Conservation (phyloP, 2,329 filamentous ascomycete genomes). For the Colletotrichum zoysiae region DNA sequence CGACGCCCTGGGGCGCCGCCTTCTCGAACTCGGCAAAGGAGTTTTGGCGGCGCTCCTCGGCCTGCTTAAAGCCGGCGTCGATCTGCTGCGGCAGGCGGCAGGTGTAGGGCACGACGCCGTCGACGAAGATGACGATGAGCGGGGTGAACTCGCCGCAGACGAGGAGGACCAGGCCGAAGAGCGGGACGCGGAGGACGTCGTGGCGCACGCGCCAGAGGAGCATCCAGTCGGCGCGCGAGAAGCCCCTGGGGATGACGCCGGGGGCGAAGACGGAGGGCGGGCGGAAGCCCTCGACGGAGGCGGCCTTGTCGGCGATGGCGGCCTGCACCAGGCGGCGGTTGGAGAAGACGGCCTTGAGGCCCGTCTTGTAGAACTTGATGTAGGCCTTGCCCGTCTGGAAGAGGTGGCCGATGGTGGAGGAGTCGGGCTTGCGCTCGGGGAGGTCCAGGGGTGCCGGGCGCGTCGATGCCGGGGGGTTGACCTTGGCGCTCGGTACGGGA, state of each 20-base stretch:
- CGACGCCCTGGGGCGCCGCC: conserved; percentile 51
- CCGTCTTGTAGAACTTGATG: conserved; percentile 87
- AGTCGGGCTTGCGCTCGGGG: conserved; percentile 64
- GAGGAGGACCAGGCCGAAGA: conserved; percentile 81
- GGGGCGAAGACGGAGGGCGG: conserved; percentile 56
- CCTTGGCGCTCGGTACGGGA: conserved; percentile 38
- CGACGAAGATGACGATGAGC: conserved; percentile 78
- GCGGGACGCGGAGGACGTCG: conserved; percentile 82
- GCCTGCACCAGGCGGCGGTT: conserved; percentile 70
- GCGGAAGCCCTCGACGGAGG: conserved; percentile 69
- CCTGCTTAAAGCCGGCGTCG: conserved; percentile 65
- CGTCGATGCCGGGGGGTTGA: conserved; percentile 81
- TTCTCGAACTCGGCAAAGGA: conserved; percentile 61
- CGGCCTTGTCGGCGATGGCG: conserved; percentile 58
- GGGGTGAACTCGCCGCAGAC: conserved; percentile 90
- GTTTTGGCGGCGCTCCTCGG: conserved; percentile 63
- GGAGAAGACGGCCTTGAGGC: conserved; percentile 78
- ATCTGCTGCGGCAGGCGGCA: conserved; percentile 87
- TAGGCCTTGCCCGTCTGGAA: conserved; percentile 80
- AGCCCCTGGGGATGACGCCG: conserved; percentile 50
- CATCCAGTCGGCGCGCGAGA: conserved; percentile 77
- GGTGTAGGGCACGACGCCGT: conserved; percentile 79
- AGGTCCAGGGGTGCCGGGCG: conserved; percentile 77
- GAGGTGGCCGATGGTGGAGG: conserved; percentile 56
- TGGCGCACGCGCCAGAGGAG: conserved; percentile 75